Evolutionary conservation across 768 basidiomycete species (phyloP).

Genomic region (Mrakia blollopis): DNA sequence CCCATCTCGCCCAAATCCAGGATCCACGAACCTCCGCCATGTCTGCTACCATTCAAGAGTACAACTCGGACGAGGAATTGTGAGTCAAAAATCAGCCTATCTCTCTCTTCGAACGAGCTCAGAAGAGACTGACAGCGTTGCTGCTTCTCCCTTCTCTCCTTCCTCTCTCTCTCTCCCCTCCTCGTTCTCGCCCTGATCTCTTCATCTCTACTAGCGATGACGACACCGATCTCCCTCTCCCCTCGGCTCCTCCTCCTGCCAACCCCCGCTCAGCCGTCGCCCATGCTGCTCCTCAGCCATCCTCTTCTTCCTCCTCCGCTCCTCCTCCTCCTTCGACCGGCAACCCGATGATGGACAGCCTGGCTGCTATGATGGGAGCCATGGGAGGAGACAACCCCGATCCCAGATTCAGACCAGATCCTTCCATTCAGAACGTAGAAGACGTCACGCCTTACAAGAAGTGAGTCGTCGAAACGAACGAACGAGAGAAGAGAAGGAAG

Average conservation of each 20-base stretch:
- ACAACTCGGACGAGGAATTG: conserved; percentile 31
- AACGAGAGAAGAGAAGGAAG: neutral
- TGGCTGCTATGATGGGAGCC: conserved; percentile 31
- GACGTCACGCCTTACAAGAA: conserved; percentile 5
- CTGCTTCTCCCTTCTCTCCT: neutral
- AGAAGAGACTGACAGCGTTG: neutral
- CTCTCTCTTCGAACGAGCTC: neutral
- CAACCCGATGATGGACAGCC: conserved; percentile 25
- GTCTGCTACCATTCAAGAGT: conserved; percentile 30
- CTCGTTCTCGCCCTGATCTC: neutral
- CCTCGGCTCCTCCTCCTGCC: conserved; percentile 7
- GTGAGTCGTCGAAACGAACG: neutral
- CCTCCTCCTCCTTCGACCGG: conserved; percentile 1
- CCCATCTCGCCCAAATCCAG: neutral
- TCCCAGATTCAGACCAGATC: neutral
- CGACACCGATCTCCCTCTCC: conserved; percentile 32
- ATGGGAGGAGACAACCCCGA: conserved; percentile 15
- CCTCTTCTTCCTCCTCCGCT: neutral
- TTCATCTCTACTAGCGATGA: conserved; percentile 17
- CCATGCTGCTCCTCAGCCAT: neutral
- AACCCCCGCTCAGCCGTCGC: neutral
- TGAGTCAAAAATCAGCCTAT: neutral
- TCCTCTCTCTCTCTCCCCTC: neutral
- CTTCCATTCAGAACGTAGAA: neutral
- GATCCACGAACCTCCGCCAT: neutral